These are phyloP conservation scores for Podaxis carcinomalis DNA, from an alignment of 768 basidiomycete genomes.

Conservation along the genomic window DNA sequence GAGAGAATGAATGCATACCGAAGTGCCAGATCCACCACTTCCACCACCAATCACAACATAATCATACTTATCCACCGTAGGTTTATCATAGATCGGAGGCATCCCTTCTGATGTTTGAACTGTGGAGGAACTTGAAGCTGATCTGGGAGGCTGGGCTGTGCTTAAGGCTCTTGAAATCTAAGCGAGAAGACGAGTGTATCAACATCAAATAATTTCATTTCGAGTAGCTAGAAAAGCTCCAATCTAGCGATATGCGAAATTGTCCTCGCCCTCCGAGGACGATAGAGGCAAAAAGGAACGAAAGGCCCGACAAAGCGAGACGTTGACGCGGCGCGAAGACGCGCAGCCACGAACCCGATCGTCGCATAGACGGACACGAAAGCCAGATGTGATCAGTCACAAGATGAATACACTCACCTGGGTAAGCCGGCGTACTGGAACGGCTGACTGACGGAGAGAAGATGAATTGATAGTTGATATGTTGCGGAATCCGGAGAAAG, in stretches of 20 bases:
- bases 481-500: neutral
- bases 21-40: slow-evolving; percentile 86
- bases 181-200: neutral
- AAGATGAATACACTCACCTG: slow-evolving; percentile 16
- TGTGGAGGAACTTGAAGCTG: slow-evolving; percentile 8
- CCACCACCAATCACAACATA: slow-evolving; percentile 90
- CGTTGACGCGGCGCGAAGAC: neutral
- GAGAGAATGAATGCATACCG: slow-evolving; percentile 45
- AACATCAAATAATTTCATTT: neutral
- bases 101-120: slow-evolving; percentile 42
- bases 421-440: slow-evolving; percentile 14
- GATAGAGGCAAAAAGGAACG: neutral
- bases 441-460: neutral
- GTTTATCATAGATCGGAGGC: slow-evolving; percentile 65
- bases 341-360: neutral
- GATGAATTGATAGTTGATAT: slow-evolving; percentile 9
- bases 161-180: slow-evolving; percentile 15
- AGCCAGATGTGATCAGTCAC: neutral
- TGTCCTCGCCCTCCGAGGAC: slow-evolving; percentile 6
- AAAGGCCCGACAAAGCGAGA: neutral
- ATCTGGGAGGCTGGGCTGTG: neutral
- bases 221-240: neutral
- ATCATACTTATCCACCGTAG: slow-evolving; percentile 69
- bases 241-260: neutral
- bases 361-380: neutral